These are phyloP conservation scores for Eucalyptus marginata DNA, from an alignment of 345 rosid genomes.

Conservation along the genomic window DNA sequence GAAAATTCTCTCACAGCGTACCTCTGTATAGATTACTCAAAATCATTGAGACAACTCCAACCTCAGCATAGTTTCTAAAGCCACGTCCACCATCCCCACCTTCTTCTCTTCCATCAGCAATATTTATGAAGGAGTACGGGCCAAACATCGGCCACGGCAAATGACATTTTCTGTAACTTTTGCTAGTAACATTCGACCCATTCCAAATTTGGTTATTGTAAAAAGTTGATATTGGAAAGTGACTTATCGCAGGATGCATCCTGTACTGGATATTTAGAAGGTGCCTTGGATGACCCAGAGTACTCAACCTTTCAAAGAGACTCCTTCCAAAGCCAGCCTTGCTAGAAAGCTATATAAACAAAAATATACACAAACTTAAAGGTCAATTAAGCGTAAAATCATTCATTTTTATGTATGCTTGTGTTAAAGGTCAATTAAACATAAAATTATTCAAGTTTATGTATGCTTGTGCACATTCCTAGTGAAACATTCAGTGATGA, in stretches of 20 bases:
- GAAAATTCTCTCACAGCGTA: neutral
- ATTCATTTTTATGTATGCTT: neutral
- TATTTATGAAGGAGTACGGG: neutral
- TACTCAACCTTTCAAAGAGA: neutral
- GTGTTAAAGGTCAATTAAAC: neutral
- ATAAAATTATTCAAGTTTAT: neutral
- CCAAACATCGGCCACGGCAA: neutral
- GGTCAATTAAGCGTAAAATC: neutral
- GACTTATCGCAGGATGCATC: neutral
- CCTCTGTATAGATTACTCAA: neutral
- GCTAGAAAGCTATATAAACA: neutral
- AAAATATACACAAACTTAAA: neutral
- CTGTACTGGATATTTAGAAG: neutral
- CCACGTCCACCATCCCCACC: neutral
- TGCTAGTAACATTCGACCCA: neutral
- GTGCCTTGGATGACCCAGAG: neutral
- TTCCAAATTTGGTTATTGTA: neutral
- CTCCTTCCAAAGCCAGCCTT: neutral
- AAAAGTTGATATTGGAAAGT: neutral
- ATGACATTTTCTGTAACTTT: neutral
- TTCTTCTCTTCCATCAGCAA: neutral
- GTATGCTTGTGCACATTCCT: neutral
- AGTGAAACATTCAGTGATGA: neutral
- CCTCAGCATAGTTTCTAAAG: neutral
- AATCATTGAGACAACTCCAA: neutral